These are phyloP conservation scores for Thraustochytrium striatum DNA, from an alignment of 352 stramenopile genomes.

Conservation along the genomic window DNA sequence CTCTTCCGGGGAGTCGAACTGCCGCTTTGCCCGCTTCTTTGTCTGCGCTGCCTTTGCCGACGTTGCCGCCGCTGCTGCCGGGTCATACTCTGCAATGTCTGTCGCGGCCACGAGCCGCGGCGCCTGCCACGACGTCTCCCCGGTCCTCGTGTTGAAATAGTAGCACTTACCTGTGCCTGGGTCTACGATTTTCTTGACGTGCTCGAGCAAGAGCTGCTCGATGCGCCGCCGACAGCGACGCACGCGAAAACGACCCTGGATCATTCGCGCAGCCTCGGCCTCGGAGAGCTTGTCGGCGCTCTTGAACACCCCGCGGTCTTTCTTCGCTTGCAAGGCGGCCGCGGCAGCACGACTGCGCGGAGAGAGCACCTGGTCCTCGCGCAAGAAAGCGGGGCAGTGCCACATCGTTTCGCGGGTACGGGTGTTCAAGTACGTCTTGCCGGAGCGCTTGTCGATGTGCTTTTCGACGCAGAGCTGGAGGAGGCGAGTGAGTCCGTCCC, in stretches of 20 bases:
- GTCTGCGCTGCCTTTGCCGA: background rate
- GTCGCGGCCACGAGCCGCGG: background rate
- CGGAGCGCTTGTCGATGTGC: background rate
- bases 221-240: background rate
- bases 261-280: conserved; percentile 12
- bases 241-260: conserved; percentile 12
- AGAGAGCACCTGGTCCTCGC: background rate
- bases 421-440: background rate
- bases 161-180: background rate
- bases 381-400: conserved; percentile 16
- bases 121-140: background rate
- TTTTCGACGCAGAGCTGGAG: conserved; percentile 11
- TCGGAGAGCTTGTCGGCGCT: background rate
- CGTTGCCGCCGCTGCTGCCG: background rate
- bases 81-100: background rate
- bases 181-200: background rate
- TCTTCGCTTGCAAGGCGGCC: background rate
- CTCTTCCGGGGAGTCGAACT: background rate
- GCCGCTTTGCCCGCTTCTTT: background rate
- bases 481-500: background rate
- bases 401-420: background rate
- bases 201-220: background rate
- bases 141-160: background rate
- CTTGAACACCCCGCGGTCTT: conserved; percentile 12
- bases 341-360: background rate